Evolutionary conservation across 2,329 filamentous ascomycete species (phyloP), one percentile per base, ranked within the genome.

Genomic region (Alternaria novae-zelandiae): DNA sequence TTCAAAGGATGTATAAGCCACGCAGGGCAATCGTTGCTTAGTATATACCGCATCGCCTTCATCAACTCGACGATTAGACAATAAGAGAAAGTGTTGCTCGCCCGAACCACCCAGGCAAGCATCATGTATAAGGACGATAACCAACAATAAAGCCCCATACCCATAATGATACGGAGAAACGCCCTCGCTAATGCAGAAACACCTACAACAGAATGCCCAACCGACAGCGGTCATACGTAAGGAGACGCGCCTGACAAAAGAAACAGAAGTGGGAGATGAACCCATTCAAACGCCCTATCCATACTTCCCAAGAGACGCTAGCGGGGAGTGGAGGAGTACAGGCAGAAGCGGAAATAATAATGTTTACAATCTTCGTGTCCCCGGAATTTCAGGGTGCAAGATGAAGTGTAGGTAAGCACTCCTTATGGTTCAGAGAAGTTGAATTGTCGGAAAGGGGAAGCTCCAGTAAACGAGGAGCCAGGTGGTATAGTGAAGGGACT

Each of bases 121-220:
- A 32, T 5, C 26, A 50, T 30, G 28, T 51, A 36, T n/a, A 20
- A 51, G 8, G 49, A 51, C 49, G 49, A 23, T 32, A n/a, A 36
- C 20, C 49, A 51, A 23, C 3, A 23, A 5, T 9, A 32, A 23
- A 51, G 17, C 49, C 17, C 17, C 8, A 32, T 32, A 32, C 13
- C 21, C 23, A 47, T n/a, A 15, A 47, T 21, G 45, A 25, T n/a
- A 23, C 30, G 49, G 28, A 41, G 17, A 21, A 71, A 75, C 73
- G 70, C 74, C 74, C 60, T 70, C 73, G 74, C 74, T 76, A 64
- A 76, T 76, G 73, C 74, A 73, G 64, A 63, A 66, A 69, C 64
- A 63, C 68, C 65, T 50, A 57, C 47, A 20, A 64, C 63, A 62
- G 59, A 60, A 30, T 63, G 54, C 12, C 41, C 54, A 41, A 59